phyloP scores from a whole-genome alignment of 495 filamentous ascomycete species.

The Viridothelium virens region DNA sequence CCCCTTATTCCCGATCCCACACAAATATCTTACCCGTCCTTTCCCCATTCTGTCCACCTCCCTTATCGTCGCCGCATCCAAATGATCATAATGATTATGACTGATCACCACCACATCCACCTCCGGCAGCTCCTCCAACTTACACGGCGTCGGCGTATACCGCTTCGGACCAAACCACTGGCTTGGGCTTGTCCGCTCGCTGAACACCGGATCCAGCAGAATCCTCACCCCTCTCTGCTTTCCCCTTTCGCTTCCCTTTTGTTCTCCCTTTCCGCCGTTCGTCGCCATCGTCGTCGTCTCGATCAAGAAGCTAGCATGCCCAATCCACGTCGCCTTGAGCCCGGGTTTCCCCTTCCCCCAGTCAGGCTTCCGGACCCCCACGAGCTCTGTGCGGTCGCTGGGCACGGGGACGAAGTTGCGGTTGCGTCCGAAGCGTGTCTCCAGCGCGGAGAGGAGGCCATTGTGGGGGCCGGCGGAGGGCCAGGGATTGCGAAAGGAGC shows the following conservation, averaged over 20 bases:
- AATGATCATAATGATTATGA: conserved; percentile 50
- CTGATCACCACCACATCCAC: conserved; percentile 45
- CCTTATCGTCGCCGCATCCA: conserved; percentile 40
- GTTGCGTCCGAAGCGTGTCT: conserved; percentile 27
- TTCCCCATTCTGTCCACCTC: conserved; percentile 32
- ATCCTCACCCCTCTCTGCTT: conserved; percentile 26
- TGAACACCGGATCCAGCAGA: conserved; percentile 50
- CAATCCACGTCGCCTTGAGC: conserved; percentile 45
- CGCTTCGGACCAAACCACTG: conserved; percentile 43
- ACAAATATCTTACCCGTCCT: conserved; percentile 39
- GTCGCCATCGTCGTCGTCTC: conserved; percentile 32
- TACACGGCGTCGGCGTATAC: conserved; percentile 45
- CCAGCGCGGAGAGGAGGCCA: conserved; percentile 21
- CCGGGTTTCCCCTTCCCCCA: conserved; percentile 29
- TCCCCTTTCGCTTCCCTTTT: background rate
- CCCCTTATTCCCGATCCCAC: conserved; percentile 36
- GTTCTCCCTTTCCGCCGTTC: conserved; percentile 21
- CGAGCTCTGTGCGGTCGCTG: conserved; percentile 25
- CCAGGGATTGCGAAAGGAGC: conserved; percentile 49
- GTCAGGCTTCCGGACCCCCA: conserved; percentile 31
- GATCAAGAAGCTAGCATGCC: conserved; percentile 45
- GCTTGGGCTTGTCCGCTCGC: conserved; percentile 42
- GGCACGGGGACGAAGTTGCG: conserved; percentile 38
- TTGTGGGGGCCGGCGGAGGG: conserved; percentile 39
- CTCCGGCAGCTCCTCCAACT: conserved; percentile 40